Conservation (phyloP, 164 flowering plant genomes). For the Liquidambar formosana region DNA sequence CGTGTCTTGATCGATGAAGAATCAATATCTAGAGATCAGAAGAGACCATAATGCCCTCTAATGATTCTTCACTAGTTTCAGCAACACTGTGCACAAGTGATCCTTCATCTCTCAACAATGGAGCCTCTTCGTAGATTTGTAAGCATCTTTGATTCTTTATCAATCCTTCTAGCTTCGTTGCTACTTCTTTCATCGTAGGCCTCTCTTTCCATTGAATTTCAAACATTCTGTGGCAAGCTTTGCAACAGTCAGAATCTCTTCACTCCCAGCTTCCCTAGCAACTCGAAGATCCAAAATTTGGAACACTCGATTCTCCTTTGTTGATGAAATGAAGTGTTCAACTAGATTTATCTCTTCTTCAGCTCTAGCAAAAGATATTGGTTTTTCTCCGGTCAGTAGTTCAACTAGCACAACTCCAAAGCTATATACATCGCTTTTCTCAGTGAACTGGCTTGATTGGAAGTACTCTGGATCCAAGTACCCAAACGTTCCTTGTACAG, state of each 20-base stretch:
- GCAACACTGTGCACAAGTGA: too few relatives aligned
- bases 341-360: slow-evolving; percentile 19
- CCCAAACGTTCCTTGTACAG: slow-evolving; percentile 18
- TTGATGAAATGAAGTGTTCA: slow-evolving; percentile 11
- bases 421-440: slow-evolving; percentile 15
- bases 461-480: slow-evolving; percentile 25
- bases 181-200: slow-evolving; percentile 29
- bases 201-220: slow-evolving; percentile 17
- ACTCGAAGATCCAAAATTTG: slow-evolving; percentile 20
- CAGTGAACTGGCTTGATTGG: slow-evolving; percentile 20
- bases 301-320: slow-evolving; percentile 16
- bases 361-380: slow-evolving; percentile 9
- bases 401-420: slow-evolving; percentile 26
- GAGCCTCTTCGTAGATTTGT: too few relatives aligned
- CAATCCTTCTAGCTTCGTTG: slow-evolving; percentile 7
- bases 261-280: slow-evolving; percentile 12
- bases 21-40: too few relatives aligned
- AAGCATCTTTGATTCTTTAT: too few relatives aligned
- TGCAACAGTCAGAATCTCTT: slow-evolving; percentile 19
- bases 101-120: too few relatives aligned
- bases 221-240: slow-evolving; percentile 20
- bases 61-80: too few relatives aligned
- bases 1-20: too few relatives aligned
- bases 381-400: slow-evolving; percentile 22
- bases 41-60: too few relatives aligned